Evolutionary conservation across 768 basidiomycete species (phyloP).

Genomic region (Boletus bicolor): DNA sequence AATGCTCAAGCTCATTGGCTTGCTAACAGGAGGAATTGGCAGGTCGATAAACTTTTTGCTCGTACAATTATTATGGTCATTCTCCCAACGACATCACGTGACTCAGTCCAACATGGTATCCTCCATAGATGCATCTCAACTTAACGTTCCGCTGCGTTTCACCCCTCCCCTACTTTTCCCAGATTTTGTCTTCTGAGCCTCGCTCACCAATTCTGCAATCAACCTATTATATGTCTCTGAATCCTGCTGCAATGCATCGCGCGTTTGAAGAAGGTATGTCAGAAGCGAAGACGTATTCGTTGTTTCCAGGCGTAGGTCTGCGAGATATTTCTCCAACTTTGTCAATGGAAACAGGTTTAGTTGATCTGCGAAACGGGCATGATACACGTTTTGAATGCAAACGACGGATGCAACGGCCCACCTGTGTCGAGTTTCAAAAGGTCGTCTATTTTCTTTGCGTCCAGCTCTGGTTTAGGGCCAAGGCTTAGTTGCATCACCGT

Average conservation of each 20-base stretch:
- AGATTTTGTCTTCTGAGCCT: conserved; percentile 81
- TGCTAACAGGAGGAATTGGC: too few relatives aligned
- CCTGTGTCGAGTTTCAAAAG: conserved; percentile 68
- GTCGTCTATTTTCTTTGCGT: conserved; percentile 60
- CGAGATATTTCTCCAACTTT: conserved; percentile 62
- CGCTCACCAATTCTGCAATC: conserved; percentile 89
- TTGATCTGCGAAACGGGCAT: conserved; percentile 47
- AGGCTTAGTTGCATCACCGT: conserved; percentile 46
- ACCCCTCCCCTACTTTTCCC: conserved; percentile 49
- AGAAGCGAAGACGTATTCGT: conserved; percentile 71
- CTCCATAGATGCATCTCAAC: conserved; percentile 6
- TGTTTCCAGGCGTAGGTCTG: conserved; percentile 68
- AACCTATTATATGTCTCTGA: conserved; percentile 87
- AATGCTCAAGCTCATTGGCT: neutral
- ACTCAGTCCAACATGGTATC: neutral
- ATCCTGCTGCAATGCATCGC: conserved; percentile 81
- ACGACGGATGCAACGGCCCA: conserved; percentile 31
- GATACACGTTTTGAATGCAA: conserved; percentile 2
- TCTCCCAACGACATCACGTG: conserved; percentile 17
- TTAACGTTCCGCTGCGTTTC: conserved; percentile 48
- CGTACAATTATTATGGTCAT: conserved; percentile 5
- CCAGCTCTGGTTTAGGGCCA: conserved; percentile 75
- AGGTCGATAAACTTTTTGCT: conserved; percentile 15
- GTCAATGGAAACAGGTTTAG: conserved; percentile 68
- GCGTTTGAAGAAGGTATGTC: conserved; percentile 77